phyloP scores from a whole-genome alignment of 2,329 filamentous ascomycete species.

The Aspergillus glaucus region DNA sequence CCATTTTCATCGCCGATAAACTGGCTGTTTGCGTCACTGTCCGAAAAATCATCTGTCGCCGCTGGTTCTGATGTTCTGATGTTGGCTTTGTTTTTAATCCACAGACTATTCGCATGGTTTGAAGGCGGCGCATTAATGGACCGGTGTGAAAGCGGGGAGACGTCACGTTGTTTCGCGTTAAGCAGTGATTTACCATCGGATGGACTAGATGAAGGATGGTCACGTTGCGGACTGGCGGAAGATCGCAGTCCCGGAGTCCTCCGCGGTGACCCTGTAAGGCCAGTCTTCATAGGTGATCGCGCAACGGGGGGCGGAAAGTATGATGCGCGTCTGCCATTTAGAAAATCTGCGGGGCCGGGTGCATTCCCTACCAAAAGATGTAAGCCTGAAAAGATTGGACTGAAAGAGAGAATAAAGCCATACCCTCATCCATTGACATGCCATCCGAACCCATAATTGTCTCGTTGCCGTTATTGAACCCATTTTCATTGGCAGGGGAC shows the following conservation, averaged over 20 bases:
- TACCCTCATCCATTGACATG: constrained; percentile 61
- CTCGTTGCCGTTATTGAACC: constrained; percentile 29
- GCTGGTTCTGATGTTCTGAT: constrained; percentile 15
- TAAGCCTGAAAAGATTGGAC: not conserved
- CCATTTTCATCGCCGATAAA: constrained; percentile 29
- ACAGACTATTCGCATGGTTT: constrained; percentile 17
- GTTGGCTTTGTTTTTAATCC: constrained; percentile 16
- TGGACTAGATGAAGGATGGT: constrained; percentile 32
- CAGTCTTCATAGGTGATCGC: constrained; percentile 42
- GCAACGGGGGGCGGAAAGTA: constrained; percentile 36
- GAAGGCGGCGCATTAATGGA: constrained; percentile 28
- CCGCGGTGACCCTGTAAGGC: constrained; percentile 37
- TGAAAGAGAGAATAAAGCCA: not conserved
- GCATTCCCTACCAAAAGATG: constrained; percentile 28
- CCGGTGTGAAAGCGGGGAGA: constrained; percentile 31
- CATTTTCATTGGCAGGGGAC: constrained; percentile 37
- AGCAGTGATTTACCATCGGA: constrained; percentile 26
- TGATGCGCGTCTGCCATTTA: constrained; percentile 29
- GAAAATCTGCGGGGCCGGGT: constrained; percentile 37
- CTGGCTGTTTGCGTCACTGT: constrained; percentile 27
- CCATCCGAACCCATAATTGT: constrained; percentile 50
- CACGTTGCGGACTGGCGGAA: constrained; percentile 33
- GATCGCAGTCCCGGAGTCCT: constrained; percentile 37
- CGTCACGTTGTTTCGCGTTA: constrained; percentile 19
- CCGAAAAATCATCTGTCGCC: constrained; percentile 27